Evolutionary conservation across 139 green algal species (phyloP).

Genomic region (Micractinium conductrix): DNA sequence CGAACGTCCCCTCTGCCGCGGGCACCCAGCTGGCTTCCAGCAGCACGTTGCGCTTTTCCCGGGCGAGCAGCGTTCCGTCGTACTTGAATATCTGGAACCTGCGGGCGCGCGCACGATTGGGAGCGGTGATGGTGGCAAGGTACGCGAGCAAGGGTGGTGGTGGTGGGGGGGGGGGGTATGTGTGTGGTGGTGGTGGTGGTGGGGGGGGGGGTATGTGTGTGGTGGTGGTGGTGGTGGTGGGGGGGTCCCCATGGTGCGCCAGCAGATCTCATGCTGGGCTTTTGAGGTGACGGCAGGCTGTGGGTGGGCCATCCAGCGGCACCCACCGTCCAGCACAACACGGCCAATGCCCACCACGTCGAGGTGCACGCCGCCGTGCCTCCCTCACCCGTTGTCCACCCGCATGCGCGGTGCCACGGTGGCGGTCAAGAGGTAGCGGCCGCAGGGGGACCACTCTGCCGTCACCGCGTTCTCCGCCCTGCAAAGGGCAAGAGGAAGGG

Average conservation of each 20-base stretch:
- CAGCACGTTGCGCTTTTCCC: conserved; percentile 69
- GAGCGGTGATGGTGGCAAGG: not conserved
- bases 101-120: no score
- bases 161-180: not conserved
- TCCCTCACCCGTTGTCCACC: conserved; percentile 97
- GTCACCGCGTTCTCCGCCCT: conserved; percentile 67
- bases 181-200: no score
- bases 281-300: no score
- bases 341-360: no score
- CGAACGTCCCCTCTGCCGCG: conserved; percentile 38
- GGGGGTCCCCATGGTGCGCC: no score
- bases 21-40: conserved; percentile 63
- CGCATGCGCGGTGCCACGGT: conserved; percentile 90
- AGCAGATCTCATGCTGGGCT: no score
- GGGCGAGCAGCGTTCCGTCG: conserved; percentile 63
- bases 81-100: conserved; percentile 83
- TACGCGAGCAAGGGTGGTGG: not conserved
- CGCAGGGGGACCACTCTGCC: conserved; percentile 89
- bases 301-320: no score
- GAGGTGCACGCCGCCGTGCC: no score
- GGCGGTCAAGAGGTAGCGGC: conserved; percentile 81
- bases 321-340: no score
- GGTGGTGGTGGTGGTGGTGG: not conserved
- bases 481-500: not conserved
- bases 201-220: not conserved